Evolutionary conservation across 2,329 filamentous ascomycete genomes (phyloP), one percentile per base, ranked within the genome.

Genomic region (Beauveria sp.): DNA sequence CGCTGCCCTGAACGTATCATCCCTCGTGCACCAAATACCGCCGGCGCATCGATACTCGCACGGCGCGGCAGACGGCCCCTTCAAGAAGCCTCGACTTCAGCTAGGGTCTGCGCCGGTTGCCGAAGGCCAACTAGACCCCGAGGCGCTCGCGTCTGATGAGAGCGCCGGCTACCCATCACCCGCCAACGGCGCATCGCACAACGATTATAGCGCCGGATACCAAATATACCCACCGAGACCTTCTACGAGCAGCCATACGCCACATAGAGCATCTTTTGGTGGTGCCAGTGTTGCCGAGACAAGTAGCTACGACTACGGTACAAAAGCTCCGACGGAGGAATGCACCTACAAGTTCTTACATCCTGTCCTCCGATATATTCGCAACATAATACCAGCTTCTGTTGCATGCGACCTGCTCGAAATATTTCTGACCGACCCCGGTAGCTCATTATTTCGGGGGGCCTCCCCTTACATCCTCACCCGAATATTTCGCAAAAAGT

Each of bases 401-500:
- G 69, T 79, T 2, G 79, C 78, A 0, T 79, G 76, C 57, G 75
- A 80, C 28, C 71, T 81, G 14, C 70, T 81, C 2, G 78, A 81
- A 54, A 72, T 79, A 1, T 81, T 78, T 64, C 73, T 81, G 62
- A 75, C 74, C 12, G 77, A 78, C 28, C 74, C 77, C 0, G 76
- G 75, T 3, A 77, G 71, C 58, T 77, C 75, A 3, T 67, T 78
- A 0, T 78, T 79, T 62, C 73, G 75, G 16, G 75, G 72, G 43
- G 74, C 76, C 0, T 81, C 78, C 4, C 78, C 79, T 0, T 80
- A 80, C 62, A 75, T 81, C 18, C 70, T 81, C 22, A 78, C 77
- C 0, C 71, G 76, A 24, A 73, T 81, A 58, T 75, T 81, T 50
- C 73, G 78, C 20, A 78, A 74, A 62, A 72, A 72, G 59, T 79